phyloP scores from a whole-genome alignment of 2,329 filamentous ascomycete species.

The Aspergillus glaucus region DNA sequence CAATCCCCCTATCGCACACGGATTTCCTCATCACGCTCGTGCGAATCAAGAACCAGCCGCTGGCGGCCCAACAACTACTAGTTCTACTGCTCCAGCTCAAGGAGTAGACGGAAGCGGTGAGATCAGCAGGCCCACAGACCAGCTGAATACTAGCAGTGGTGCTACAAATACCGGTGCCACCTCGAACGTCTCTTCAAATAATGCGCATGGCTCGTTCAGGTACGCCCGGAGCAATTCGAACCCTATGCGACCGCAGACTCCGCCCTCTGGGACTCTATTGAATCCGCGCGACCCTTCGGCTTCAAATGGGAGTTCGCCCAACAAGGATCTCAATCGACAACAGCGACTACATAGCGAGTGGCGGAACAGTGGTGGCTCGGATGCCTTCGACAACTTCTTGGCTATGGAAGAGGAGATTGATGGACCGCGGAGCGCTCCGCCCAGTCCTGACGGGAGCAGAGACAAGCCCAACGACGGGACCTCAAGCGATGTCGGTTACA shows the following conservation, averaged over 20 bases:
- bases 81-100: constrained; percentile 27
- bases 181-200: constrained; percentile 32
- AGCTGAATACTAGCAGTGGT: constrained; percentile 15
- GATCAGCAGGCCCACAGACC: constrained; percentile 27
- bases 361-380: constrained; percentile 35
- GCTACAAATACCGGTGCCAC: constrained; percentile 2
- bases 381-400: constrained; percentile 37
- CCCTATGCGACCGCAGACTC: constrained; percentile 44
- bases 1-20: constrained; percentile 42
- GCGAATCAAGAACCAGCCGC: constrained; percentile 61
- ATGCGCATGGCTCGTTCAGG: constrained; percentile 28
- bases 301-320: constrained; percentile 23
- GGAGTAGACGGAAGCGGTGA: constrained; percentile 30
- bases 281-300: constrained; percentile 27
- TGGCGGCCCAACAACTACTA: constrained; percentile 27
- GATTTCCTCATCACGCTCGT: constrained; percentile 54
- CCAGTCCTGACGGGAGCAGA: constrained; percentile 24
- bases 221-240: constrained; percentile 46
- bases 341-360: constrained; percentile 31
- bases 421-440: constrained; percentile 19
- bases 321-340: constrained; percentile 24
- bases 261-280: constrained; percentile 32
- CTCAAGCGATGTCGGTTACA: constrained; percentile 31
- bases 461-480: constrained; percentile 28
- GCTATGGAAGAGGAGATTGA: constrained; percentile 40